Evolutionary conservation across 176 grass and related monocot genomes (phyloP), one percentile per base, ranked within the genome.

Genomic region (Oryza officinalis): DNA sequence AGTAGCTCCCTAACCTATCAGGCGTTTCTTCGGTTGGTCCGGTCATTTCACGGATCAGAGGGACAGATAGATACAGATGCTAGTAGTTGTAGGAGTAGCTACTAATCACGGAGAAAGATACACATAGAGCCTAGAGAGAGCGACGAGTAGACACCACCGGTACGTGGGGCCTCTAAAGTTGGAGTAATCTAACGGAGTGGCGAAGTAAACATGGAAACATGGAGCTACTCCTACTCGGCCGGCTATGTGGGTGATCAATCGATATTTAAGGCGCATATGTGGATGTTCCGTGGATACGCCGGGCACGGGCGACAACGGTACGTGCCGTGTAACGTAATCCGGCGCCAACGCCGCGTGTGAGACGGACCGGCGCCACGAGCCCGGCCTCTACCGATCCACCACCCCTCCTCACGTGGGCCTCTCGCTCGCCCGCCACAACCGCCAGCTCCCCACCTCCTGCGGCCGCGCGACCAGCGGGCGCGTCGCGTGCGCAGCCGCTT

Each of bases 391-490:
- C 79, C 52, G n/a, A 66, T 85, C 75, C 81, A 63, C 27, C 72
- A 54, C 27, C 50, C 18, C 17, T 57, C 76, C 90, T 86, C 91
- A 89, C 86, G 86, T 90, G 90, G 84, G 52, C 54, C 50, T 86
- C 63, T 64, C 33, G 46, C 72, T 33, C 32, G 32, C 32, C 84
- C 80, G 76, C 87, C 89, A 73, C 67, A 87, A 86, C 44, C 67
- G 78, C 50, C 77, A 91, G 71, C 32, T 35, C 33, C 32, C 33
- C 33, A 33, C 33, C 33, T 35, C 33, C 33, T 5, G 33, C 33
- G 33, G 33, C 33, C 33, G 33, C 33, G 33, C 33, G 33, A 35
- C 33, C 33, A 35, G 33, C 33, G 33, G 32, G 6, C 33, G 33
- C 33, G 33, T 35, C 44, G 44, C 44, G 38, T 9, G 37, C 37